Percentiles rank a stretch among this genome's conserved stretches.
Evolutionary conservation across 2,329 filamentous ascomycete species (phyloP).

Genomic region (Pseudopyricularia cyperi): DNA sequence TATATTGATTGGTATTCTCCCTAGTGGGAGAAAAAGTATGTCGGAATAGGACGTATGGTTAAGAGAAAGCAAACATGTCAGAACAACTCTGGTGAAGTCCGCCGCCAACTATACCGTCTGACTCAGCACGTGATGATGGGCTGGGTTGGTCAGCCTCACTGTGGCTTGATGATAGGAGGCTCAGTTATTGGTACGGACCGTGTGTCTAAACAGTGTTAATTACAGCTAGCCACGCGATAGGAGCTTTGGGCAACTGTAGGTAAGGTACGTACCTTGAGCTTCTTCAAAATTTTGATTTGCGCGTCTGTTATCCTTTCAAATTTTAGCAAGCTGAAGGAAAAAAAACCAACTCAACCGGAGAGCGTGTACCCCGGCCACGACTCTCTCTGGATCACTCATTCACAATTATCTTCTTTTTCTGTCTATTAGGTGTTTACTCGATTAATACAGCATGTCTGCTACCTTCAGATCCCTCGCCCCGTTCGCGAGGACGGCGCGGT

Average conservation of each 20-base stretch:
- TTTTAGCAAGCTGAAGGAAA: neutral
- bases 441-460: constrained; percentile 54
- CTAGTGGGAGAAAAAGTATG: too few relatives aligned
- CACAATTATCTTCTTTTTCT: neutral
- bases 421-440: constrained; percentile 7
- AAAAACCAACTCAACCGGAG: neutral
- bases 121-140: too few relatives aligned
- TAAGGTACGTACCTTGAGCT: neutral
- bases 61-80: too few relatives aligned
- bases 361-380: neutral
- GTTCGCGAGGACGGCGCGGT: constrained; percentile 68
- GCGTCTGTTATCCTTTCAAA: neutral
- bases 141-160: too few relatives aligned
- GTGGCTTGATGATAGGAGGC: too few relatives aligned
- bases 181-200: neutral
- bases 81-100: too few relatives aligned
- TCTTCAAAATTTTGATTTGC: neutral
- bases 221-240: neutral
- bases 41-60: too few relatives aligned
- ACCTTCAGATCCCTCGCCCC: constrained; percentile 67
- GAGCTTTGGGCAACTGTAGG: neutral
- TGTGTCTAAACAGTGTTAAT: neutral
- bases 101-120: too few relatives aligned
- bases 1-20: too few relatives aligned
- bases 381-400: neutral